Percentiles rank a stretch among this genome's conserved stretches.
Conservation (phyloP, 345 rosid genomes). For the Boechera stricta region DNA sequence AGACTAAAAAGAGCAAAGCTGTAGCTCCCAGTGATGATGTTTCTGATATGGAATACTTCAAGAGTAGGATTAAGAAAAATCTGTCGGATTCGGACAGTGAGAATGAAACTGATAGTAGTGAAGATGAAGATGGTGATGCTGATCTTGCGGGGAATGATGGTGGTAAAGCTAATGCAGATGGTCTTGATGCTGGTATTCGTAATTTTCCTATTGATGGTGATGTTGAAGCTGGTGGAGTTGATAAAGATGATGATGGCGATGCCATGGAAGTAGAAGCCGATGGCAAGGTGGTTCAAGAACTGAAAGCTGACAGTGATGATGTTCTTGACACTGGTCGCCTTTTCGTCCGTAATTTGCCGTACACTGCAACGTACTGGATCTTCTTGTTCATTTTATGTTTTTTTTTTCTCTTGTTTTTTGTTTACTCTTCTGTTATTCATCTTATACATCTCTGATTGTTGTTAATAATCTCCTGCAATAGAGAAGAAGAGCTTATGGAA, state of each 20-base stretch:
- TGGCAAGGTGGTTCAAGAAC: conserved; percentile 47
- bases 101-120: conserved; percentile 39
- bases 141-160: conserved; percentile 36
- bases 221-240: conserved; percentile 28
- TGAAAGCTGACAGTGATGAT: conserved; percentile 54
- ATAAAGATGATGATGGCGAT: conserved; percentile 22
- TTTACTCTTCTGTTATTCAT: conserved; percentile 5
- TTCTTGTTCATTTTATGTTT: not conserved
- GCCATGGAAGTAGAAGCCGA: conserved; percentile 40
- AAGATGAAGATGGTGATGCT: conserved; percentile 25
- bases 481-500: conserved; percentile 91
- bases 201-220: conserved; percentile 33
- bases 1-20: conserved; percentile 41
- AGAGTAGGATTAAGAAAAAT: conserved; percentile 79
- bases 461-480: conserved; percentile 42
- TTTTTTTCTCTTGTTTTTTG: not conserved
- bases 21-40: conserved; percentile 54
- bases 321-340: conserved; percentile 65
- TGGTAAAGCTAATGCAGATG: conserved; percentile 32
- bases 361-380: conserved; percentile 62
- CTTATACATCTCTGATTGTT: conserved; percentile 20
- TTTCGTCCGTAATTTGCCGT: conserved; percentile 87
- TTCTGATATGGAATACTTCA: conserved; percentile 89
- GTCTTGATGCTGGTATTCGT: conserved; percentile 32
- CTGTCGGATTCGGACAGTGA: conserved; percentile 77